phyloP scores from a whole-genome alignment of 768 basidiomycete species.

The Kwoniella sp. region DNA sequence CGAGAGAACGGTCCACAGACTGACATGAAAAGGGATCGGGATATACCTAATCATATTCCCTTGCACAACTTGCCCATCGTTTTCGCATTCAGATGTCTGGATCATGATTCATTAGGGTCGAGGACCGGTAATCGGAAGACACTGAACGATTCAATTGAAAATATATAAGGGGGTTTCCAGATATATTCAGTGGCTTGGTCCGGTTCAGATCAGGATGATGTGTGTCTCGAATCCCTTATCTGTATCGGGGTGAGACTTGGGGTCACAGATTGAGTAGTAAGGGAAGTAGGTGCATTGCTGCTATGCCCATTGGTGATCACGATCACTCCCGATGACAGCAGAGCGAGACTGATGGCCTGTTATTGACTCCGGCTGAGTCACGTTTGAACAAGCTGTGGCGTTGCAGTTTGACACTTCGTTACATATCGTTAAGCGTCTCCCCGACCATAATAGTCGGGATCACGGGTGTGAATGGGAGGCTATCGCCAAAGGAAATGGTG shows the following conservation, averaged over 20 bases:
- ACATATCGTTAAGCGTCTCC: neutral
- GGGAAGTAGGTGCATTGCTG: no score
- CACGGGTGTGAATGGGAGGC: neutral
- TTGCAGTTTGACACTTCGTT: neutral
- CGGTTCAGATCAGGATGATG: neutral
- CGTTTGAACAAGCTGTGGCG: neutral
- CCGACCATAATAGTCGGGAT: neutral
- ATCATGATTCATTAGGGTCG: neutral
- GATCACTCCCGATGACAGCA: no score
- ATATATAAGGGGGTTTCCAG: no score
- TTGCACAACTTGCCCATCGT: no score
- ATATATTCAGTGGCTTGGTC: neutral
- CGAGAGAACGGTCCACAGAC: neutral
- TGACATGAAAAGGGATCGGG: no score
- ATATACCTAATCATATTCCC: no score
- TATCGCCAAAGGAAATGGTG: neutral
- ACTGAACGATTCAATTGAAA: neutral
- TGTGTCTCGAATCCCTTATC: neutral
- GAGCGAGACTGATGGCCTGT: neutral
- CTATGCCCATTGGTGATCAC: neutral
- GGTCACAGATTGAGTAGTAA: neutral
- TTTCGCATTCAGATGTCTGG: neutral
- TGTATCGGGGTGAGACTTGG: neutral
- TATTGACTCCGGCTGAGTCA: constrained; percentile 2
- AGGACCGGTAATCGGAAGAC: neutral